phyloP scores from a whole-genome alignment of 169 alveolate species.

The Plasmodium vivax region DNA sequence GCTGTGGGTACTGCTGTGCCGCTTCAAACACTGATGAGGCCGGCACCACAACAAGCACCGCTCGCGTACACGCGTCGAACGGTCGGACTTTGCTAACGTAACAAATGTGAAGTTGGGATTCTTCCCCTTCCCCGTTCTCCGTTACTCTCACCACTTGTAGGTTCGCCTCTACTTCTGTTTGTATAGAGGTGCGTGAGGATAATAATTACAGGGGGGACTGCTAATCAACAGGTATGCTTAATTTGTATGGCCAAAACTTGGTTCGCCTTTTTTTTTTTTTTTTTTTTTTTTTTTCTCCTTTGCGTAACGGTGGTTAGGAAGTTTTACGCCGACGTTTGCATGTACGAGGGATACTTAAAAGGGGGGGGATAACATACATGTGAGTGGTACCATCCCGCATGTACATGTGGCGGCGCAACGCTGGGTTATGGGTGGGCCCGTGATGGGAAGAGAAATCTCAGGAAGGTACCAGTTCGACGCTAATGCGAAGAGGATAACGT shows the following conservation, averaged over 20 bases:
- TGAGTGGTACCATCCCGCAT: background rate
- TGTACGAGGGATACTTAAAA: background rate
- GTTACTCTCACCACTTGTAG: background rate
- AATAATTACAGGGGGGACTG: background rate
- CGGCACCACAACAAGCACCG: background rate
- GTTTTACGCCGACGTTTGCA: background rate
- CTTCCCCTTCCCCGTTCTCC: background rate
- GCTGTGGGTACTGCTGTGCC: background rate
- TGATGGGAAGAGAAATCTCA: background rate
- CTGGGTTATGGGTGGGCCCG: background rate
- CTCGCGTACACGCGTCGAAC: background rate
- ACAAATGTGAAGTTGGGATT: background rate
- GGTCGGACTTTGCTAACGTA: background rate
- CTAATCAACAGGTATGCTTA: background rate
- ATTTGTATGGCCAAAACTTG: background rate
- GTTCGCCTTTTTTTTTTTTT: background rate
- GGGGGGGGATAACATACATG: background rate
- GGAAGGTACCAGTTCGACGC: background rate
- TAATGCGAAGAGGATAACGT: background rate
- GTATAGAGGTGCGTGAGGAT: background rate
- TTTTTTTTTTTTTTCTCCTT: background rate
- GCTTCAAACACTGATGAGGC: background rate
- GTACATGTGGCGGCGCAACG: background rate
- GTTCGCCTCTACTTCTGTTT: background rate
- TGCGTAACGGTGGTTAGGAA: background rate